Evolutionary conservation across 108 stramenopile species (phyloP), one percentile per base, ranked within the genome.

Genomic region (Tribonema minus): DNA sequence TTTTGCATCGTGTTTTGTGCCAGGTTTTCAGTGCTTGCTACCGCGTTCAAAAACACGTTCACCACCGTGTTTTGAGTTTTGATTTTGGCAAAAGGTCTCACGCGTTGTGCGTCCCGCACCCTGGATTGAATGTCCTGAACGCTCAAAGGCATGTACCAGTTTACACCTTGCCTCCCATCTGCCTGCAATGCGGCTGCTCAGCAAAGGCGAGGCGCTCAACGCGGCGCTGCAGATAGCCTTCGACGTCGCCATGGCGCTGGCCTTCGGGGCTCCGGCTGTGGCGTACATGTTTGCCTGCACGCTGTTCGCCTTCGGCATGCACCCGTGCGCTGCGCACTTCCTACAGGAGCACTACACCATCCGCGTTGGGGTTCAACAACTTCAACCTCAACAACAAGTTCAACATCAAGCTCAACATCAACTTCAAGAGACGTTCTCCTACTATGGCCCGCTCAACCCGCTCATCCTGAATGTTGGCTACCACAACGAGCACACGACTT

Each of bases 401-500:
- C n/a, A n/a, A n/a, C n/a, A n/a, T n/a, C n/a, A n/a, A n/a, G n/a
- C n/a, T n/a, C n/a, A n/a, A n/a, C n/a, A n/a, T n/a, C n/a, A n/a
- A n/a, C 33, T 25, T 7, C 60, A 72, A 34, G 71, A 72, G 54
- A 12, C 12, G 61, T 28, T 36, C 71, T 63, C 12, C 63, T 31
- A 54, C 46, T 54, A 54, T 54, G 9, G 72, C 86, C 58, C 84
- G 87, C 32, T 82, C 84, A 33, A 83, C 87, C n/a, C n/a, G n/a
- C n/a, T n/a, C n/a, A n/a, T n/a, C n/a, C n/a, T n/a, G n/a, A n/a
- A n/a, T n/a, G n/a, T n/a, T n/a, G n/a, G n/a, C n/a, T n/a, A n/a
- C n/a, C n/a, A n/a, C n/a, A n/a, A n/a, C n/a, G n/a, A n/a, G n/a
- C n/a, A n/a, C n/a, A n/a, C n/a, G n/a, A n/a, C n/a, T n/a, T n/a